Evolutionary conservation across 164 flowering plant genomes (phyloP), one percentile per base, ranked within the genome.

Genomic region (Nymphaea colorata): DNA sequence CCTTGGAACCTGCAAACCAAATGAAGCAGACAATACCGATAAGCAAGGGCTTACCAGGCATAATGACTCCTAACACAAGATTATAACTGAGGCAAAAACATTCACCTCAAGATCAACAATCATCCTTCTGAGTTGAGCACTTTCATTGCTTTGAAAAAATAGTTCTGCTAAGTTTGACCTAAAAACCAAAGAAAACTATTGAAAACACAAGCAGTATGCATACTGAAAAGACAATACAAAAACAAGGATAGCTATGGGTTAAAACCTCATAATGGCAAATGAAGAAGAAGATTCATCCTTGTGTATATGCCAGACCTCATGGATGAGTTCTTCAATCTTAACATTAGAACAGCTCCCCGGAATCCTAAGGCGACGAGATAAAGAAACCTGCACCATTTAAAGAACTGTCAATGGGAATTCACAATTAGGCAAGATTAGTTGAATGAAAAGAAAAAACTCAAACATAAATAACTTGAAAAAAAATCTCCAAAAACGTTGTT

Each of bases 41-140:
- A 5, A 45, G 53, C 7, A 45, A 45, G 10, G 53, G 11, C 55
- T 4, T 7, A 47, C 12, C 12, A 12, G 12, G 55, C 55, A 7
- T 47, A 12, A 47, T 7, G 55, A 47, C 36, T 25, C 36, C 36
- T 25, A 25, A 25, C 36, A 25, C 36, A 25, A 25, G 36, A 25
- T 25, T 25, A 25, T 25, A 25, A 25, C 1, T 25, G 36, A 47
- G 55, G 55, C 3, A 2, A 6, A 12, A 8, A 51, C 42, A 76
- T 66, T 81, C 69, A 93, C 99, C 89, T 90, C 89, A 59, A 88
- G 91, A 66, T 92, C 96, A 68, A 95, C 96, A 74, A 95, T 81
- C 86, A 87, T 77, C 82, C 82, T 92, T 76, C 99, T 76, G 36
- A 88, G 80, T 67, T 75, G 90, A 76, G 86, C 76, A 81, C 85